Conservation (phyloP, 192 early-diverging fungal species). For the Pecoramyces ruminantium region DNA sequence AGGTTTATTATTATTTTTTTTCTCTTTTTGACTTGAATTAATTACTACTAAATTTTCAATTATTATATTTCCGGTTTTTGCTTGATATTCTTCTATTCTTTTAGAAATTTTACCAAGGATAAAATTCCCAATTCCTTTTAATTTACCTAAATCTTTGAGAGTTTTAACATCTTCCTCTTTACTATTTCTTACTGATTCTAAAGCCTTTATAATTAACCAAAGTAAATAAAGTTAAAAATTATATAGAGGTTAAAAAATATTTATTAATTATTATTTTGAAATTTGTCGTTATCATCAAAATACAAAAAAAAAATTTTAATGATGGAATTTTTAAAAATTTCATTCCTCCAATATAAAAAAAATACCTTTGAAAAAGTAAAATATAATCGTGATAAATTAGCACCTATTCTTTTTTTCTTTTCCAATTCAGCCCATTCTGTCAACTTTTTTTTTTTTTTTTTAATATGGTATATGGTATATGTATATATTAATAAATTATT, state of each 20-base stretch:
- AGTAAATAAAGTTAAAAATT: too few relatives aligned
- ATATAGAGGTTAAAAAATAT: too few relatives aligned
- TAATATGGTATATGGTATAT: too few relatives aligned
- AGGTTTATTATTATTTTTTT: background rate
- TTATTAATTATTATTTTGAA: too few relatives aligned
- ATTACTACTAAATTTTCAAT: background rate
- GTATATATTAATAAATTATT: too few relatives aligned
- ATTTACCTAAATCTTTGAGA: background rate
- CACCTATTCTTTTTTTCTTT: background rate
- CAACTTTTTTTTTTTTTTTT: background rate
- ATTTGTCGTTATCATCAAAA: too few relatives aligned
- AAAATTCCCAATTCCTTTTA: background rate
- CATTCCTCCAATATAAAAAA: background rate
- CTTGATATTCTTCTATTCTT: background rate
- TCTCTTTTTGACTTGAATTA: too few relatives aligned
- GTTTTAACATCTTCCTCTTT: background rate
- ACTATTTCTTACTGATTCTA: background rate
- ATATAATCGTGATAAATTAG: background rate
- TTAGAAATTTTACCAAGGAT: background rate
- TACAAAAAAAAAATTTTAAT: too few relatives aligned
- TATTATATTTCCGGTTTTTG: background rate
- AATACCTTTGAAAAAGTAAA: background rate
- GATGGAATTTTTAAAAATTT: too few relatives aligned
- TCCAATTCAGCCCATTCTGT: background rate
- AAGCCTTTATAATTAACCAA: background rate